Conservation (phyloP, 441 rosid species). For the Dalechampia spathulata region DNA sequence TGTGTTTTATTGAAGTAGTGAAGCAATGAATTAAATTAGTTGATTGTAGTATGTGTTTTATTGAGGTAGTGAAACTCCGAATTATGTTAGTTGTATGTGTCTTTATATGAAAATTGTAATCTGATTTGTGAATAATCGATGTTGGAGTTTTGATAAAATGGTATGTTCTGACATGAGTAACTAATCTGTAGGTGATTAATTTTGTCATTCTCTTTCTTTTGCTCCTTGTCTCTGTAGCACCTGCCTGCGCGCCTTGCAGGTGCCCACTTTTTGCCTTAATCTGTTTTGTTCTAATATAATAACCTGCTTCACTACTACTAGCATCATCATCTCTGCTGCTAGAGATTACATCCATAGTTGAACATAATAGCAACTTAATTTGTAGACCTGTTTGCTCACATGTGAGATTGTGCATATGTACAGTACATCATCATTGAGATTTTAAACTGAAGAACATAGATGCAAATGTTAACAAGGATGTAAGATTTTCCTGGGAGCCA, state of each 20-base stretch:
- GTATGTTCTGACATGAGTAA: no score
- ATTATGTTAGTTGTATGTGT: no score
- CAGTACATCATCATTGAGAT: not conserved
- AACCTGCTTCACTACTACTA: not conserved
- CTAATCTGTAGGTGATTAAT: not conserved
- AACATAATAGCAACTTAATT: no score
- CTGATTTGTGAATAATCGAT: not conserved
- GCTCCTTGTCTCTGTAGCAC: not conserved
- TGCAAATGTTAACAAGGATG: not conserved
- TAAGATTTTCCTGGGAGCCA: not conserved
- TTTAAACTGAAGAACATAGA: not conserved
- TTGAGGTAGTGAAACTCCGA: not conserved
- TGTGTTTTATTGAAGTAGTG: no score
- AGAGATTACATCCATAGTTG: not conserved
- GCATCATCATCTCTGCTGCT: not conserved
- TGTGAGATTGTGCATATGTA: not conserved
- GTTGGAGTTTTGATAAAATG: not conserved
- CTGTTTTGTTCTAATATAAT: not conserved
- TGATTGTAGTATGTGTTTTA: no score
- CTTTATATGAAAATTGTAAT: not conserved
- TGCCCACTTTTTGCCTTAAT: not conserved
- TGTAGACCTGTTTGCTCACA: not conserved
- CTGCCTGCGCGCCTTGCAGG: not conserved
- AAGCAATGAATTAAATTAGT: no score
- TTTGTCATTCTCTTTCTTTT: not conserved